These are phyloP conservation scores for Rhododendron simsii DNA, from an alignment of 148 eudicot genomes.

Conservation along the genomic window DNA sequence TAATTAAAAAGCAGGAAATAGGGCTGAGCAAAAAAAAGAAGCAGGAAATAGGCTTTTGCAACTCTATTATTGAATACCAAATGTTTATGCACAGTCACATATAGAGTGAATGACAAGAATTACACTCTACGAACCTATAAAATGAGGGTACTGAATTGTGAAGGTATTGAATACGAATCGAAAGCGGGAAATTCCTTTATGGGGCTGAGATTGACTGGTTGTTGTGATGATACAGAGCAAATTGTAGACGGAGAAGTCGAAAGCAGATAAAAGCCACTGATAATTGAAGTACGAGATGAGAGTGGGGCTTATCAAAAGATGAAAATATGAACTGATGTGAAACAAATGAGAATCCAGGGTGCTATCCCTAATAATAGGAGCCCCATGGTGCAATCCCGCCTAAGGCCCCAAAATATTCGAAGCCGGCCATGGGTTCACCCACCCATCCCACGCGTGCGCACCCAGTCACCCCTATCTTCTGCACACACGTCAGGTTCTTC, in stretches of 20 bases:
- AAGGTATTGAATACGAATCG: background rate
- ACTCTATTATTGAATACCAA: background rate
- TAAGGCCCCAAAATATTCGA: no score
- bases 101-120: background rate
- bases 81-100: background rate
- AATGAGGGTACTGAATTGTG: background rate
- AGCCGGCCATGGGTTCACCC: background rate
- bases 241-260: background rate
- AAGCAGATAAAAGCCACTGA: slow-evolving; percentile 53
- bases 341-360: no score
- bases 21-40: no score
- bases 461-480: background rate
- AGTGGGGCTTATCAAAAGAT: background rate
- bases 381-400: no score
- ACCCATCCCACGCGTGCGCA: background rate
- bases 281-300: slow-evolving; percentile 7
- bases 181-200: background rate
- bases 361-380: no score
- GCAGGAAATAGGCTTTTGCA: background rate
- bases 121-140: background rate
- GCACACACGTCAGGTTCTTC: background rate
- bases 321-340: background rate
- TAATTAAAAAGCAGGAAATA: background rate
- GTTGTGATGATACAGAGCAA: background rate
- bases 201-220: background rate